phyloP scores from a whole-genome alignment of 192 early-diverging fungal genomes.

The Rhizoclosmatium globosum region DNA sequence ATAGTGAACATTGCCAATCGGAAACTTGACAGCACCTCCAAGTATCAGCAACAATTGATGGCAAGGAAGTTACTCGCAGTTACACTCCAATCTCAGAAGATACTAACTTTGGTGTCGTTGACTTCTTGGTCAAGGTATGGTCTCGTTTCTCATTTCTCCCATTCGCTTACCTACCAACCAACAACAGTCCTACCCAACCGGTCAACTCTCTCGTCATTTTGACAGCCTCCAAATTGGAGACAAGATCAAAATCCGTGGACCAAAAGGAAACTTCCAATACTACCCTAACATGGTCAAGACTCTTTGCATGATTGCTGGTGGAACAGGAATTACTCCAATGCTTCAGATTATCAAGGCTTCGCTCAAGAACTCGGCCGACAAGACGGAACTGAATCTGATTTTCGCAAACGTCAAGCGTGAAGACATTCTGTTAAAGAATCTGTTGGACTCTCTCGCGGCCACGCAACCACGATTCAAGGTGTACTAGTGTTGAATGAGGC shows the following conservation, averaged over 20 bases:
- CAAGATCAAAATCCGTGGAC: constrained; percentile 77
- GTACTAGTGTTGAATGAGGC: constrained; percentile 55
- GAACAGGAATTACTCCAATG: constrained; percentile 96
- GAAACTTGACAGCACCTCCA: constrained; percentile 74
- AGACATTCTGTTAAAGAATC: constrained; percentile 86
- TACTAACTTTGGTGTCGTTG: constrained; percentile 87
- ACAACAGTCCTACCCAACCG: constrained; percentile 18
- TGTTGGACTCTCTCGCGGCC: constrained; percentile 81
- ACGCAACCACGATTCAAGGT: constrained; percentile 49
- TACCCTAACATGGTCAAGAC: constrained; percentile 77
- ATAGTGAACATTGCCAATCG: background rate
- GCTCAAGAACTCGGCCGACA: constrained; percentile 84
- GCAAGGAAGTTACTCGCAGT: constrained; percentile 83
- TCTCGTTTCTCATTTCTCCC: background rate
- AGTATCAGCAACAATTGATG: constrained; percentile 81
- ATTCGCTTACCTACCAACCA: background rate
- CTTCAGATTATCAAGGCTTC: constrained; percentile 90
- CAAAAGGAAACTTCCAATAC: constrained; percentile 91
- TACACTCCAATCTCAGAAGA: constrained; percentile 91
- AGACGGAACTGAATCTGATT: constrained; percentile 84
- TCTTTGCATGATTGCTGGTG: constrained; percentile 94
- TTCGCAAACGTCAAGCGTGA: constrained; percentile 90
- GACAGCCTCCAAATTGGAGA: constrained; percentile 76
- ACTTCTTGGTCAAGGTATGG: constrained; percentile 87
- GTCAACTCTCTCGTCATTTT: constrained; percentile 35